Percentiles rank a stretch among this genome's conserved stretches.
These are phyloP conservation scores for Skeletonema costatum DNA, from an alignment of 108 stramenopile genomes.

Conservation along the genomic window DNA sequence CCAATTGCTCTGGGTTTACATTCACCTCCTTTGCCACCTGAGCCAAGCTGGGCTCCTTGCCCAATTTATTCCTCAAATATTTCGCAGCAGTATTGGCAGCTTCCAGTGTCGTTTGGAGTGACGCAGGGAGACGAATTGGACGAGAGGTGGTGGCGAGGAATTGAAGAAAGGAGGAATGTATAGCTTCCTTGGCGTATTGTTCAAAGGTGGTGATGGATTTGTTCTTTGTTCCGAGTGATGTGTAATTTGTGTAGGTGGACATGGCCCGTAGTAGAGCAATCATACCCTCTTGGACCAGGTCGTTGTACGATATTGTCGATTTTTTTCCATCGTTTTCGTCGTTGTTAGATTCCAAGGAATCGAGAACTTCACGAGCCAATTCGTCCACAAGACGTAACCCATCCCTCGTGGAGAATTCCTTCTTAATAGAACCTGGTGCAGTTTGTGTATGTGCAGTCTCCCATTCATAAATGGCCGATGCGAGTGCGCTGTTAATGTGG, in stretches of 20 bases:
- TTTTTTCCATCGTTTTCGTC: not conserved
- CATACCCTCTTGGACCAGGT: constrained; percentile 72
- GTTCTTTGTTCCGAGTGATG: constrained; percentile 26
- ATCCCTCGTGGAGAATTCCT: constrained; percentile 58
- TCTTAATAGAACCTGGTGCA: not conserved
- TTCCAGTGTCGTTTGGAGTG: constrained; percentile 34
- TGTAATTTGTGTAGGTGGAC: constrained; percentile 30
- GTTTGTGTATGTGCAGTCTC: constrained; percentile 53
- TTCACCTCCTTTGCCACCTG: constrained; percentile 22
- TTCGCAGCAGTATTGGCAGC: constrained; percentile 14
- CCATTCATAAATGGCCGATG: constrained; percentile 68
- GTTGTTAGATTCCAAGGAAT: not conserved
- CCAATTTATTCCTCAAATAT: not conserved
- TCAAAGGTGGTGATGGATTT: constrained; percentile 33
- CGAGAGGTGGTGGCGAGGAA: constrained; percentile 21
- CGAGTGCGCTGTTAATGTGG: constrained; percentile 62
- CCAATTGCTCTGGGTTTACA: constrained; percentile 15
- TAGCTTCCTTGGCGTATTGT: constrained; percentile 47
- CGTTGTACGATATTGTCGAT: constrained; percentile 33
- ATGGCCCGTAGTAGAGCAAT: constrained; percentile 61
- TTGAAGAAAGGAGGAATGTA: constrained; percentile 33
- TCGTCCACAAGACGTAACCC: constrained; percentile 65
- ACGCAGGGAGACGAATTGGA: constrained; percentile 20
- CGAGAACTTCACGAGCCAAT: constrained; percentile 33
- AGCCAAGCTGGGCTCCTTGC: constrained; percentile 18